phyloP scores from a whole-genome alignment of 1,284 basidiomycete genomes.

The Abortiporus biennis region DNA sequence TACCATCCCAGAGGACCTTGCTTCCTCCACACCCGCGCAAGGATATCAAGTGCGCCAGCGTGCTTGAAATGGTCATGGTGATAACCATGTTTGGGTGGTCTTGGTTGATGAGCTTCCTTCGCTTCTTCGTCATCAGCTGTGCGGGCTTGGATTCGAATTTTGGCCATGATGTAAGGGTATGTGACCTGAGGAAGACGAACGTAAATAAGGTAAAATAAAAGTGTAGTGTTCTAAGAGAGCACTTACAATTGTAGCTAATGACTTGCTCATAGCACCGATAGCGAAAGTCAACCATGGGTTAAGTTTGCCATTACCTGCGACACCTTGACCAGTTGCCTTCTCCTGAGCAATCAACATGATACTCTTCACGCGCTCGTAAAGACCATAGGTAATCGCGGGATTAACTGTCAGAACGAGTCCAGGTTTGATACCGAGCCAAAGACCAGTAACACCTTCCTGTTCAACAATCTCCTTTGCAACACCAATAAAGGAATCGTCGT shows the following conservation, averaged over 20 bases:
- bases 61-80: slow-evolving; percentile 40
- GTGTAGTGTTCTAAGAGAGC: slow-evolving; percentile 9
- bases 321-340: slow-evolving; percentile 31
- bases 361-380: slow-evolving; percentile 89
- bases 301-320: slow-evolving; percentile 46
- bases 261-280: slow-evolving; percentile 93
- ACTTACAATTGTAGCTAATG: slow-evolving; percentile 89
- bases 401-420: slow-evolving; percentile 93
- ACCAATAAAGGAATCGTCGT: slow-evolving; percentile 67
- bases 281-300: slow-evolving; percentile 80
- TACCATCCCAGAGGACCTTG: slow-evolving; percentile 92
- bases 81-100: slow-evolving; percentile 30
- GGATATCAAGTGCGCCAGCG: slow-evolving; percentile 71
- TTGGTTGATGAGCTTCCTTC: slow-evolving; percentile 29
- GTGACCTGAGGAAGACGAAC: slow-evolving; percentile 59
- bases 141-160: slow-evolving; percentile 92
- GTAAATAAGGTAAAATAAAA: not conserved
- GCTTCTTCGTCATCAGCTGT: slow-evolving; percentile 49
- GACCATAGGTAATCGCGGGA: slow-evolving; percentile 97
- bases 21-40: slow-evolving; percentile 67
- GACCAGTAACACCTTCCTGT: slow-evolving; percentile 88
- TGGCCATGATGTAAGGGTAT: slow-evolving; percentile 94
- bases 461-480: slow-evolving; percentile 85
- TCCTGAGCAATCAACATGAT: slow-evolving; percentile 51
- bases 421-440: slow-evolving; percentile 94